Evolutionary conservation across 768 basidiomycete species (phyloP), one percentile per base, ranked within the genome.

Genomic region (Mycena maculata): DNA sequence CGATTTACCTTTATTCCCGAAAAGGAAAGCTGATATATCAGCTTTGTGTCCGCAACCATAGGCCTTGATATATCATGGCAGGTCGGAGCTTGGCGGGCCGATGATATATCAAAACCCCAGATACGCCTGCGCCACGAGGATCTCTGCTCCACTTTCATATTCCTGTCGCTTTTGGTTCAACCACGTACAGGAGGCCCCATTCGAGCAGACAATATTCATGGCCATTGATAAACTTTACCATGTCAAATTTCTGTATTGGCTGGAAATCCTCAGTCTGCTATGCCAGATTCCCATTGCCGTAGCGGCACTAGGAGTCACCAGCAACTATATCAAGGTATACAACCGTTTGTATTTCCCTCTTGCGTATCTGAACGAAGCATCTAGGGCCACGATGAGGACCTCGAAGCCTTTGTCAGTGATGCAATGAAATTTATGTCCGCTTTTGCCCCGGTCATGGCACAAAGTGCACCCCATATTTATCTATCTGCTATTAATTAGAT

Each of bases 391-490:
- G 60, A 38, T 25, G 20, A 42, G 60, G 27, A 60, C 20, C 30
- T 60, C 20, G 16, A 16, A 9, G 31, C 42, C 16, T 45, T 54
- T 15, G 23, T 41, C 33, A 38, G 1, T n/a, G 73, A 75, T 56
- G 36, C 52, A 1, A 30, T 28, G 2, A 45, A 47, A 22, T 74
- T 74, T 48, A 56, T 74, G 18, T 22, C 39, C 22, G 39, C 52
- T 6, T 76, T 76, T 33, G 49, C 15, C n/a, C 28, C n/a, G 39
- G 30, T 61, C 2, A 72, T 75, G 20, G 11, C 57, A 23, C 63
- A 72, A 28, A 71, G 68, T 66, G 67, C 63, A 5, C 75, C 73
- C 1, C 75, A 76, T 47, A 68, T 36, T 13, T 36, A 36, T 36
- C 8, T 36, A 13, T 36, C 33, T 7, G 33, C 33, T 13, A 7